phyloP scores from a whole-genome alignment of 352 stramenopile genomes.

The Aphanomyces cochlioides region DNA sequence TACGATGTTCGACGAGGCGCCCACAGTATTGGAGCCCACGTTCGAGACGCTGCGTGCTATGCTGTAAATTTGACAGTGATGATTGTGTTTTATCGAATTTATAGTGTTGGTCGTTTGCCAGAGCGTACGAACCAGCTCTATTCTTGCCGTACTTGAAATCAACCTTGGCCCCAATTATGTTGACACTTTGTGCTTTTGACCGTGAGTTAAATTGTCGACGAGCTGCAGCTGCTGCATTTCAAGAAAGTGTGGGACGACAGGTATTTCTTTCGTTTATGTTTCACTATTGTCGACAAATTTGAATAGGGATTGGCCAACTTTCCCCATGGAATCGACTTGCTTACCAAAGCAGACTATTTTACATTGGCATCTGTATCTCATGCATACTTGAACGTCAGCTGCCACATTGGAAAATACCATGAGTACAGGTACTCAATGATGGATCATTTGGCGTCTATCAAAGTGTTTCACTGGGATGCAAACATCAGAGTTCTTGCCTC shows the following conservation, averaged over 20 bases:
- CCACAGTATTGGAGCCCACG: slow-evolving; percentile 94
- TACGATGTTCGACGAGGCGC: slow-evolving; percentile 95
- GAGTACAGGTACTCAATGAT: slow-evolving; percentile 82
- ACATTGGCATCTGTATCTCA: slow-evolving; percentile 89
- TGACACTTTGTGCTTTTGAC: slow-evolving; percentile 96
- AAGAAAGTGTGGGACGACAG: slow-evolving; percentile 92
- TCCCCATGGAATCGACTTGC: slow-evolving; percentile 94
- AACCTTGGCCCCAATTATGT: slow-evolving; percentile 87
- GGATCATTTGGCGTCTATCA: slow-evolving; percentile 77
- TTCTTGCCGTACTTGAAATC: slow-evolving; percentile 87
- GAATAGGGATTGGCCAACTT: slow-evolving; percentile 86
- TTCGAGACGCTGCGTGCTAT: slow-evolving; percentile 98
- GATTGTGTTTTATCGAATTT: not conserved
- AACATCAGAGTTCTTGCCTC: slow-evolving; percentile 88
- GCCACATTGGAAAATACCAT: slow-evolving; percentile 88
- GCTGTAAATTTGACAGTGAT: slow-evolving; percentile 33
- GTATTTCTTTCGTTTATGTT: slow-evolving; percentile 32
- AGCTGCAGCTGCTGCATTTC: slow-evolving; percentile 97
- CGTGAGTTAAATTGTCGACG: slow-evolving; percentile 97
- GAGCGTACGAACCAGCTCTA: slow-evolving; percentile 90
- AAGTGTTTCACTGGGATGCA: slow-evolving; percentile 95
- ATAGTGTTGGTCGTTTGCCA: slow-evolving; percentile 95
- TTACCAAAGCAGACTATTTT: slow-evolving; percentile 97
- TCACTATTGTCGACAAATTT: slow-evolving; percentile 40
- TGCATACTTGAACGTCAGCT: slow-evolving; percentile 90